phyloP scores from a whole-genome alignment of 805 yeast species.

The Kodamaea kakaduensis region DNA sequence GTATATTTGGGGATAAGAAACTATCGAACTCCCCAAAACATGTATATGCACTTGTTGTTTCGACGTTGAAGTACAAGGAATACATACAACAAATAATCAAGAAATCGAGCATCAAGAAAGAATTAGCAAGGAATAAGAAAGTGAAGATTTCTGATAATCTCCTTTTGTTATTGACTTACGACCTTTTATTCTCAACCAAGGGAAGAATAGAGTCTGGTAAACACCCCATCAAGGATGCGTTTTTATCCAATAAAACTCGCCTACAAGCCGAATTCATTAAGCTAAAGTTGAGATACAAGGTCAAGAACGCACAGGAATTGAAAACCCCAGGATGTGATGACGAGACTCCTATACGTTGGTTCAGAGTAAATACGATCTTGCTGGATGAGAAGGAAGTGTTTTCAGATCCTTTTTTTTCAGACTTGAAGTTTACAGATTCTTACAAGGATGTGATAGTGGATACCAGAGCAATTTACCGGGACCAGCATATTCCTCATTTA shows the following conservation, averaged over 20 bases:
- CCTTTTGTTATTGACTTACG: constrained; percentile 71
- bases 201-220: constrained; percentile 89
- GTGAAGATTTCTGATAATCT: constrained; percentile 48
- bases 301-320: constrained; percentile 48
- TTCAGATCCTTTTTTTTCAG: constrained; percentile 34
- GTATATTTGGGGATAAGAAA: constrained; percentile 34
- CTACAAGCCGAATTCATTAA: constrained; percentile 78
- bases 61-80: constrained; percentile 69
- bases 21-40: constrained; percentile 67
- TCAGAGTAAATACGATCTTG: constrained; percentile 66
- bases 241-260: constrained; percentile 75
- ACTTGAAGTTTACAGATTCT: constrained; percentile 43
- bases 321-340: constrained; percentile 45
- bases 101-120: constrained; percentile 57
- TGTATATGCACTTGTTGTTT: constrained; percentile 75
- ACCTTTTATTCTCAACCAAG: constrained; percentile 65
- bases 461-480: constrained; percentile 64
- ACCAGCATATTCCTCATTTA: constrained; percentile 67
- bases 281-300: constrained; percentile 69
- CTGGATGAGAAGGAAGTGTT: constrained; percentile 37
- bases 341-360: constrained; percentile 78
- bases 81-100: constrained; percentile 60
- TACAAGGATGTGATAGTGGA: constrained; percentile 38
- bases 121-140: constrained; percentile 16
- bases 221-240: constrained; percentile 77